Percentiles rank a stretch among this genome's conserved stretches.
Evolutionary conservation across 2,329 filamentous ascomycete genomes (phyloP).

Genomic region (Pseudocercospora musae): DNA sequence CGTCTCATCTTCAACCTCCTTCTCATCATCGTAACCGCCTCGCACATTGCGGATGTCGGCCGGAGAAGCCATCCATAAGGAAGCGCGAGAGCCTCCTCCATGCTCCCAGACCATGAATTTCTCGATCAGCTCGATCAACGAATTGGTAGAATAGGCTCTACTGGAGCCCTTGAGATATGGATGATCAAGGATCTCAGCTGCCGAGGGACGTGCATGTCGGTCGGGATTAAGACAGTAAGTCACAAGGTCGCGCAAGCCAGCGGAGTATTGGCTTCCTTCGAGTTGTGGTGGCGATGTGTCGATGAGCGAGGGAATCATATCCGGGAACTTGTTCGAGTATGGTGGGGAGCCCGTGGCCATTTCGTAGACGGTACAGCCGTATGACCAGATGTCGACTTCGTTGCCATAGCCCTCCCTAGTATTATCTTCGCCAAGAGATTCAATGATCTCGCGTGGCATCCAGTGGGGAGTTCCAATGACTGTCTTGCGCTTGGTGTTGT

Average conservation of each 20-base stretch:
- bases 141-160: slow-evolving; percentile 60
- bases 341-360: slow-evolving; percentile 76
- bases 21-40: slow-evolving; percentile 34
- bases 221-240: slow-evolving; percentile 70
- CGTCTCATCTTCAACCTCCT: slow-evolving; percentile 33
- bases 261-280: slow-evolving; percentile 68
- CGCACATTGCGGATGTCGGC: slow-evolving; percentile 13
- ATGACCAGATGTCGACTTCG: slow-evolving; percentile 75
- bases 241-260: slow-evolving; percentile 65
- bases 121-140: slow-evolving; percentile 63
- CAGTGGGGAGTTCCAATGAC: slow-evolving; percentile 81
- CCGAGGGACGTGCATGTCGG: slow-evolving; percentile 64
- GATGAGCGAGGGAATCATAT: slow-evolving; percentile 19
- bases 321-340: slow-evolving; percentile 42
- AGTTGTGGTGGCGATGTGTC: slow-evolving; percentile 63
- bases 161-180: slow-evolving; percentile 64
- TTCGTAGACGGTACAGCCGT: slow-evolving; percentile 76
- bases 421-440: slow-evolving; percentile 48
- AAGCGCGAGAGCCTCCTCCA: slow-evolving; percentile 66
- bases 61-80: slow-evolving; percentile 59
- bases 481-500: slow-evolving; percentile 69
- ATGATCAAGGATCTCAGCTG: slow-evolving; percentile 67
- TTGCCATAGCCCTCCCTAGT: slow-evolving; percentile 47
- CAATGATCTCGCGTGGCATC: slow-evolving; percentile 73
- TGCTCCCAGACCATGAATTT: slow-evolving; percentile 74